These are phyloP conservation scores for Pseudoneurospora amorphoporcata DNA, from an alignment of 495 filamentous ascomycete species.

Conservation along the genomic window DNA sequence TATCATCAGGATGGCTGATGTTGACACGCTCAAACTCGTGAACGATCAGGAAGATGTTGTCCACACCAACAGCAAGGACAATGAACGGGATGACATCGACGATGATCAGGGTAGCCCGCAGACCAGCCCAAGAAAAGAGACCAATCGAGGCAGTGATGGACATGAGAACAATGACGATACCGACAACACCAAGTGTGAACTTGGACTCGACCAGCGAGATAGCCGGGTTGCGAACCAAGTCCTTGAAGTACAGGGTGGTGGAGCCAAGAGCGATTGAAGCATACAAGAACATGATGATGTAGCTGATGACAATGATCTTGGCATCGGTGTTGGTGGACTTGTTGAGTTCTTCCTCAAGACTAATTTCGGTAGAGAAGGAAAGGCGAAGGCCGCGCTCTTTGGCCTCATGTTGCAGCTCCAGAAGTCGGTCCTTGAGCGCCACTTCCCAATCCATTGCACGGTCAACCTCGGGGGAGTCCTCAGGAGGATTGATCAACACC, in stretches of 20 bases:
- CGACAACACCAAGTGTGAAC: conserved; percentile 83
- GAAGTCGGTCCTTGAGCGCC: conserved; percentile 57
- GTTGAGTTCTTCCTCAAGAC: conserved; percentile 85
- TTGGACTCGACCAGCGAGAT: conserved; percentile 87
- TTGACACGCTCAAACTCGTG: conserved; percentile 97
- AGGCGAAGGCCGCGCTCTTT: conserved; percentile 65
- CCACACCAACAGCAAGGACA: conserved; percentile 89
- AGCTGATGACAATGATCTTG: conserved; percentile 93
- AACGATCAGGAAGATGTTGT: conserved; percentile 98
- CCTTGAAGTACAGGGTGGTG: conserved; percentile 62
- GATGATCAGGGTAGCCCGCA: conserved; percentile 94
- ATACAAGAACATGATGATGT: conserved; percentile 97
- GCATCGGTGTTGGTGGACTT: conserved; percentile 97
- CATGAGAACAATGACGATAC: conserved; percentile 93
- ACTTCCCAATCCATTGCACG: conserved; percentile 85
- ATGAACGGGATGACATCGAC: conserved; percentile 98
- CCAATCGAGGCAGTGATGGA: conserved; percentile 92
- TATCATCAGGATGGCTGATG: conserved; percentile 72
- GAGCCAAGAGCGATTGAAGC: conserved; percentile 87
- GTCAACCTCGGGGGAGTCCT: conserved; percentile 55
- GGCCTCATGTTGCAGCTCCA: conserved; percentile 71
- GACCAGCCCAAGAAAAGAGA: conserved; percentile 75
- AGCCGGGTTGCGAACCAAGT: conserved; percentile 68
- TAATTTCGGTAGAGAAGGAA: conserved; percentile 90
- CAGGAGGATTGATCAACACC: conserved; percentile 85